Conservation (phyloP, 768 basidiomycete genomes). For the Hypholoma sublateritium region DNA sequence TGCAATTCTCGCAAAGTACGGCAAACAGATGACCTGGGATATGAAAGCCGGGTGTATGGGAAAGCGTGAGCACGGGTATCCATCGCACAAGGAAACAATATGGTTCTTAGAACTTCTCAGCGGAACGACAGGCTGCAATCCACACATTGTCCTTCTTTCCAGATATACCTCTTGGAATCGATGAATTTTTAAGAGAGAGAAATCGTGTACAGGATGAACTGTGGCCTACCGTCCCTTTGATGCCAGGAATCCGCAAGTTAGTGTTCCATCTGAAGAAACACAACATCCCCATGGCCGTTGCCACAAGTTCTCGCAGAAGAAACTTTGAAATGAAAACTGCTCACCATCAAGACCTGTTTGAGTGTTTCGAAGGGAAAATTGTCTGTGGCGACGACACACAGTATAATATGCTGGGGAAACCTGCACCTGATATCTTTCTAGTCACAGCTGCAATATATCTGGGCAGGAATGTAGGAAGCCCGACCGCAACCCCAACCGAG, state of each 20-base stretch:
- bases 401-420: conserved; percentile 66
- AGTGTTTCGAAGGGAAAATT: conserved; percentile 59
- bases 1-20: conserved; percentile 68
- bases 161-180: conserved; percentile 60
- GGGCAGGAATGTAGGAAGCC: conserved; percentile 53
- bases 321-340: conserved; percentile 69
- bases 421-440: conserved; percentile 80
- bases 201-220: conserved; percentile 55
- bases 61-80: conserved; percentile 51
- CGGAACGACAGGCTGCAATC: conserved; percentile 60
- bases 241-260: conserved; percentile 74
- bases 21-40: conserved; percentile 82
- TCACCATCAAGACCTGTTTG: conserved; percentile 59
- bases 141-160: conserved; percentile 80
- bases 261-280: conserved; percentile 69
- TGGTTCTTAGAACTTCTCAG: conserved; percentile 32
- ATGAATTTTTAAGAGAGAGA: conserved; percentile 58
- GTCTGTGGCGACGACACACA: conserved; percentile 71
- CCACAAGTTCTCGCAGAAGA: conserved; percentile 69
- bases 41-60: conserved; percentile 91
- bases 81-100: background rate
- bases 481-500: conserved; percentile 30
- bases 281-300: conserved; percentile 75
- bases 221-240: conserved; percentile 69
- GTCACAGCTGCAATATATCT: conserved; percentile 64